Base-by-base conservation (phyloP, 371 early-diverging fungal species). In the Apophysomyces sp. region DNA sequence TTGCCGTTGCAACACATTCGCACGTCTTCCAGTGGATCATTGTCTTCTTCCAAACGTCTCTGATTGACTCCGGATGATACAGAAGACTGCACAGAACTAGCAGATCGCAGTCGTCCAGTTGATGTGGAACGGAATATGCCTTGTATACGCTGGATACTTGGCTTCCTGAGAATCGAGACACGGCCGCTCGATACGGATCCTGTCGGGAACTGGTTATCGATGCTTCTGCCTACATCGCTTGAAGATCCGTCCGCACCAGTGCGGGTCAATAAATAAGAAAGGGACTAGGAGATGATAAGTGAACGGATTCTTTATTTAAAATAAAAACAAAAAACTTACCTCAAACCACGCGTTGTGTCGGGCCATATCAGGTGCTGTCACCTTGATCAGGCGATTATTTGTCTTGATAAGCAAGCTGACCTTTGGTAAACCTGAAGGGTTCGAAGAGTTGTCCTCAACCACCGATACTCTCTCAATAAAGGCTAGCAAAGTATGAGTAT, bases 311-410 rank as follows among this genome's bases (percentile, higher is more conserved):
- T 21, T 32, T 29, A 21, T 0, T 5, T 29, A 40, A 29, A 40
- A 37, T 36, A 4, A 3, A 26, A 32, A 39, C 3, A 18, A 9
- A 40, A 16, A 15, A 39, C 13, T 65, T 73, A 75, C 79, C 67
- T 76, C 77, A 49, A 72, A 63, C 92, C 92, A 92, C 32, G 80
- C 69, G 12, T 88, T 86, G 61, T 92, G 92, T 36, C 84, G 83
- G 13, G 82, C 80, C 53, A 83, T 80, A 12, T 73, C 81, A 4
- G 80, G 81, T 1, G 92, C 92, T 41, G 83, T 90, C 66, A 92
- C 58, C 68, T 89, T 89, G 60, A 92, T 66, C 65, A 86, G 83
- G 27, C 91, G 83, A 49, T 75, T 81, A 16, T 78, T 78, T 32
- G 91, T 91, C 55, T 83, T 81, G 28, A 92, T 73, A 39, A 91